A percentile compares a stretch with the other conserved stretches of the same genome.
phyloP scores from a whole-genome alignment of 257 asterid genomes.

The Solanum boliviense region DNA sequence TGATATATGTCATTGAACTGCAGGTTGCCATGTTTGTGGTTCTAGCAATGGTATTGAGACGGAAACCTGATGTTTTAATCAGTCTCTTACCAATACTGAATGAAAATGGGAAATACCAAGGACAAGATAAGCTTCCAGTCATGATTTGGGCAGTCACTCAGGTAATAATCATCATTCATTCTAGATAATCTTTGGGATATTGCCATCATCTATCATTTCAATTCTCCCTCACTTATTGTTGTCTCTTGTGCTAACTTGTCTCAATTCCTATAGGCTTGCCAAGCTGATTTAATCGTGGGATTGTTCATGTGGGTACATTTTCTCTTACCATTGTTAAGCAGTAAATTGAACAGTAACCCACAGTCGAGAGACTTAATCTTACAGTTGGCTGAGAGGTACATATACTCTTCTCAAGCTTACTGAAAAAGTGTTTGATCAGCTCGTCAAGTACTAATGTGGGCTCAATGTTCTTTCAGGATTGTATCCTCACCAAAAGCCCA shows the following conservation, averaged over 20 bases:
- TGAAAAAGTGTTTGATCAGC: background rate
- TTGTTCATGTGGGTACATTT: constrained; percentile 63
- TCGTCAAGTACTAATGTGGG: background rate
- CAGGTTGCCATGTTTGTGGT: constrained; percentile 78
- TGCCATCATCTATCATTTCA: background rate
- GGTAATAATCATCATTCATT: constrained; percentile 16
- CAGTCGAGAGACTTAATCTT: constrained; percentile 63
- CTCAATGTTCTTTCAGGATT: constrained; percentile 31
- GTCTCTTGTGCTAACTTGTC: background rate
- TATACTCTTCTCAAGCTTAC: background rate
- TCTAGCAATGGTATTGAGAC: constrained; percentile 63
- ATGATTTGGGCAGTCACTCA: constrained; percentile 61
- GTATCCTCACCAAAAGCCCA: constrained; percentile 65
- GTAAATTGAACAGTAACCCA: constrained; percentile 64
- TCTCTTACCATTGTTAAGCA: constrained; percentile 57
- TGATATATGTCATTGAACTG: background rate
- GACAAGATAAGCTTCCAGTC: constrained; percentile 70
- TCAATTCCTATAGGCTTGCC: constrained; percentile 39
- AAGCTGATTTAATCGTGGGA: constrained; percentile 71
- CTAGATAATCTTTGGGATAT: background rate
- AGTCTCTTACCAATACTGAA: constrained; percentile 39
- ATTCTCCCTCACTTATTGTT: background rate
- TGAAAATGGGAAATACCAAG: constrained; percentile 58
- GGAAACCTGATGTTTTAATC: constrained; percentile 62
- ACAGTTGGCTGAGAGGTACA: constrained; percentile 76